Evolutionary conservation across 129 eudicot genomes (phyloP), one percentile per base, ranked within the genome.

Genomic region (Gnaphalium uliginosum): DNA sequence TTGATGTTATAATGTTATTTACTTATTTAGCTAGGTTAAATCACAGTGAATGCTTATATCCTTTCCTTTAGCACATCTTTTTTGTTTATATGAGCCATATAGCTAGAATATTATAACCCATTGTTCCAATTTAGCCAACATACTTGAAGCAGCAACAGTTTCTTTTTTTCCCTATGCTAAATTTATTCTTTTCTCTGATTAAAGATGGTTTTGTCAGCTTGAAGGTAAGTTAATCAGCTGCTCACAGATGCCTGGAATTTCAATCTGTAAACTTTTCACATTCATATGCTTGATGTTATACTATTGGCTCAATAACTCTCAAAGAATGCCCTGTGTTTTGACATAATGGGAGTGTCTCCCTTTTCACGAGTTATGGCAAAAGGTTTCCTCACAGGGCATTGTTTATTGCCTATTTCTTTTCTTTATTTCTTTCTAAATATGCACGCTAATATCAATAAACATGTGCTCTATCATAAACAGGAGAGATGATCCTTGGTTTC

Each of bases 401-500:
- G 51, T 43, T 43, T 43, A 43, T 43, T 43, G 18, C 51, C 1
- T 43, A 41, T 41, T 2, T 43, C 15, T 13, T 13, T 13, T 43
- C 51, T 43, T 11, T 8, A 0, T 2, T 43, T 3, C 0, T 13
- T 43, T 1, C 9, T 0, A 0, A 37, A 3, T 2, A n/a, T 37
- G 10, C 46, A 33, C 33, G 66, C 53, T 60, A 71, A 53, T 62
- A 35, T 77, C 48, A 21, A 19, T 54, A 35, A 21, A 63, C 59
- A 18, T 76, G 61, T 65, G 26, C 46, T 39, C 27, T 54, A 19
- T 73, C 29, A 59, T 69, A 63, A 25, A 71, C 81, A 92, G 96
- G 87, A 86, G 96, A 82, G 89, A 93, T 80, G 98, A 93, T 83
- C 73, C 96, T 59, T 93, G 98, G 98, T 93, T 90, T 83, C 88